Percentiles rank a stretch among this genome's conserved stretches.
Conservation (phyloP, 139 green algal genomes). For the Tetradesmus lagerheimii region DNA sequence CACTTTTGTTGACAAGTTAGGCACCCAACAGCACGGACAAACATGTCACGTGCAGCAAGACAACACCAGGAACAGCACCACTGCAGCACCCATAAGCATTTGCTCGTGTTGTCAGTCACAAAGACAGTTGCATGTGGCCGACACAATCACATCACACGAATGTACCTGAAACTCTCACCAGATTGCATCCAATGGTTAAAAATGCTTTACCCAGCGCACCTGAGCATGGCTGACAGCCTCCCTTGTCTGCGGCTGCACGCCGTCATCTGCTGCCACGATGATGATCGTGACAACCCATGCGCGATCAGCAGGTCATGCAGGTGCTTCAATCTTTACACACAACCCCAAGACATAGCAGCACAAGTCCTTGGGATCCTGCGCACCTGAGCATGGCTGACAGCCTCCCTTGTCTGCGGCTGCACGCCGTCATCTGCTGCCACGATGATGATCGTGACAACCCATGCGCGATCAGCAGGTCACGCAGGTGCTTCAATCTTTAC, state of each 20-base stretch:
- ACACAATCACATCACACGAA: no score
- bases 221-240: slow-evolving; percentile 96
- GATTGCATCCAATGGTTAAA: no score
- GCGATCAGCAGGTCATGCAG: slow-evolving; percentile 60
- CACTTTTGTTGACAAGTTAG: no score
- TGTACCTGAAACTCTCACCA: no score
- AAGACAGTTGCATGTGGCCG: no score
- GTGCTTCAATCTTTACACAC: slow-evolving; percentile 86
- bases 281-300: slow-evolving; percentile 56
- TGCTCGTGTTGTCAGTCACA: no score
- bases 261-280: slow-evolving; percentile 98
- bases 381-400: slow-evolving; percentile 92
- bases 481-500: slow-evolving; percentile 88
- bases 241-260: slow-evolving; percentile 94
- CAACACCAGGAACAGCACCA: no score
- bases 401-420: slow-evolving; percentile 95
- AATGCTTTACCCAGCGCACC: slow-evolving; percentile 69
- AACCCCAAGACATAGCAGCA: neutral
- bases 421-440: slow-evolving; percentile 98
- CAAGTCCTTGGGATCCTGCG: no score
- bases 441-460: slow-evolving; percentile 74
- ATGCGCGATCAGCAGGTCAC: slow-evolving; percentile 53
- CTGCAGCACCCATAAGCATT: no score
- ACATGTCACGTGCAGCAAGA: no score
- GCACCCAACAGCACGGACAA: no score